phyloP scores from a whole-genome alignment of 345 rosid species.

The Rhizophora apiculata region DNA sequence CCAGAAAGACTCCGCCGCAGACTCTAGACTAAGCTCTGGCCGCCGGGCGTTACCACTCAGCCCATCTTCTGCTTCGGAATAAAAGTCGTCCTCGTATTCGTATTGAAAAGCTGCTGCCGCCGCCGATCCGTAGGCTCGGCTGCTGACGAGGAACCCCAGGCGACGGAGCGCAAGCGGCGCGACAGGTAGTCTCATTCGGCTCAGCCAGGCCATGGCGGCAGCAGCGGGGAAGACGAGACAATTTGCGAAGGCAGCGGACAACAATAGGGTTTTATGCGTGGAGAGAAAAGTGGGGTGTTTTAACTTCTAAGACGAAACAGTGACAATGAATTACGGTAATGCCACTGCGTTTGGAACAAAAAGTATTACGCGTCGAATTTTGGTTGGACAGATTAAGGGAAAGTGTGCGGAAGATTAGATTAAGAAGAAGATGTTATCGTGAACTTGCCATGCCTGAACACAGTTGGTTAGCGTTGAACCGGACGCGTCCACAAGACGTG shows the following conservation, averaged over 20 bases:
- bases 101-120: constrained; percentile 61
- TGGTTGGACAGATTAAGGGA: not conserved
- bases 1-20: constrained; percentile 40
- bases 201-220: constrained; percentile 61
- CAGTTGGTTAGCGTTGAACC: not conserved
- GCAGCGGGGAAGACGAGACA: constrained; percentile 28
- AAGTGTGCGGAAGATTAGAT: not conserved
- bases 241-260: not conserved
- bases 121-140: constrained; percentile 61
- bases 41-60: constrained; percentile 1
- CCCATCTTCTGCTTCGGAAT: constrained; percentile 6
- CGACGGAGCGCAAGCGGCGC: constrained; percentile 22
- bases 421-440: not conserved
- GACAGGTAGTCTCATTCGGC: constrained; percentile 35
- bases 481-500: constrained; percentile 18
- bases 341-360: constrained; percentile 8
- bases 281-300: constrained; percentile 4
- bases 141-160: not conserved
- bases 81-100: constrained; percentile 36
- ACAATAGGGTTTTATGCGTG: not conserved
- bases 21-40: constrained; percentile 20
- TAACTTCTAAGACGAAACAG: not conserved
- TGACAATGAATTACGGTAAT: constrained; percentile 21
- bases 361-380: not conserved
- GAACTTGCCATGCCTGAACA: not conserved